Base-by-base conservation (phyloP, 164 flowering plant genomes). In the Berberis thunbergii region DNA sequence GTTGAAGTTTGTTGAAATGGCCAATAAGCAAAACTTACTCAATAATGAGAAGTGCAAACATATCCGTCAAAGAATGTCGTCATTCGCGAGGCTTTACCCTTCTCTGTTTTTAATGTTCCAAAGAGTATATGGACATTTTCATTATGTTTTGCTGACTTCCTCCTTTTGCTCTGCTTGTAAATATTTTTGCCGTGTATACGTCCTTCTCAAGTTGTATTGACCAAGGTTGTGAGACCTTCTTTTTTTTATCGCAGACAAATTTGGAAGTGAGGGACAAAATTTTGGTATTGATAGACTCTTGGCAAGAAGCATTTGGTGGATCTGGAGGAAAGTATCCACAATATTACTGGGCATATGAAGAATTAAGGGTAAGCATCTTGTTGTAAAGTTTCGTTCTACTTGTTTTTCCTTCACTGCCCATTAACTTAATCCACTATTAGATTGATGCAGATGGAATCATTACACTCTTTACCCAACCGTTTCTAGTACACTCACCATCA, bases 231-330 rank as follows among this genome's bases (percentile, higher is more conserved):
- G 8, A 54, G 1, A n/a, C 50, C 39, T 49, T 13, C 26, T 54
- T 26, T n/a, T 50, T 49, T 46, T 38, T 56, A 41, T 56, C 76
- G 69, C 87, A 95, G 98, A 70, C 86, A 41, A 96, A 91, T 68
- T 79, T 84, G 88, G 83, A 78, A 41, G 96, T 95, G 56, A 85
- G 97, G 66, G 89, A 91, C 49, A 89, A 85, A 74, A 83, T 91
- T 49, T 73, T 95, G 80, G 76, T 70, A 5, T 74, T 95, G 73
- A 68, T 95, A 49, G 98, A 84, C 62, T 81, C 98, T 59, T 95
- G 99, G 99, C 89, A 95, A 77, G 95, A 85, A 75, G 99, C 97
- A 62, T 95, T 95, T 78, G 95, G 98, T 70, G 99, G 98, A 2
- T 81, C 91, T 59, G 84, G 88, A 59, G 96, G 97, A 61, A 95